phyloP scores from a whole-genome alignment of 2,329 filamentous ascomycete species.

The Hymenotorrendiella dingleyae region DNA sequence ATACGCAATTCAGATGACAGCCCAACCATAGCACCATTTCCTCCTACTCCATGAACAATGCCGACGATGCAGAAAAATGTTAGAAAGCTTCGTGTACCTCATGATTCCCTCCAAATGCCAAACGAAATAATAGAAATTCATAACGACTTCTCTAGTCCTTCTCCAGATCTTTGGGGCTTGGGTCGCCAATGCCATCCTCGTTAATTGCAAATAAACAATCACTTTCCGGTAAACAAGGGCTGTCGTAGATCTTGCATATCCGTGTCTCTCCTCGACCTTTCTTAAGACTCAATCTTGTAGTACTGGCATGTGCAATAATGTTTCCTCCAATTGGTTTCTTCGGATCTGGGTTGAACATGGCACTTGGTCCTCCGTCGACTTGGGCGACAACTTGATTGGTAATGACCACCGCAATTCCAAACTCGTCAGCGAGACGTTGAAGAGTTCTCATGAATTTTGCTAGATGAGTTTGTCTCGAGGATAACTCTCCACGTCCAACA shows the following conservation, averaged over 20 bases:
- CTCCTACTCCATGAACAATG: slow-evolving; percentile 14
- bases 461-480: slow-evolving; percentile 82
- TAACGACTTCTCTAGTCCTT: slow-evolving; percentile 63
- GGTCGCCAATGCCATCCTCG: slow-evolving; percentile 94
- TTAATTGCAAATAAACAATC: slow-evolving; percentile 96
- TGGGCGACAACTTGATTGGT: slow-evolving; percentile 98
- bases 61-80: slow-evolving; percentile 17
- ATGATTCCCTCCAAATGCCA: slow-evolving; percentile 1
- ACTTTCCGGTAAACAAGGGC: slow-evolving; percentile 90
- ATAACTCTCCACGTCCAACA: slow-evolving; percentile 90
- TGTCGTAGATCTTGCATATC: slow-evolving; percentile 99
- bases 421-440: slow-evolving; percentile 72
- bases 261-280: slow-evolving; percentile 93
- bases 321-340: slow-evolving; percentile 99
- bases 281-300: slow-evolving; percentile 88
- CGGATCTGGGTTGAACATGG: slow-evolving; percentile 99
- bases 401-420: slow-evolving; percentile 96
- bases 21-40: slow-evolving; percentile 14
- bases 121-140: too few species aligned
- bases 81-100: slow-evolving; percentile 8
- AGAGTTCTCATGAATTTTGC: slow-evolving; percentile 85
- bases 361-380: slow-evolving; percentile 89
- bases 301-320: slow-evolving; percentile 96
- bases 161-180: slow-evolving; percentile 89
- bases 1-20: slow-evolving; percentile 7